Base-by-base conservation (phyloP, 2,329 filamentous ascomycete species). In the Ophiobolus disseminans region DNA sequence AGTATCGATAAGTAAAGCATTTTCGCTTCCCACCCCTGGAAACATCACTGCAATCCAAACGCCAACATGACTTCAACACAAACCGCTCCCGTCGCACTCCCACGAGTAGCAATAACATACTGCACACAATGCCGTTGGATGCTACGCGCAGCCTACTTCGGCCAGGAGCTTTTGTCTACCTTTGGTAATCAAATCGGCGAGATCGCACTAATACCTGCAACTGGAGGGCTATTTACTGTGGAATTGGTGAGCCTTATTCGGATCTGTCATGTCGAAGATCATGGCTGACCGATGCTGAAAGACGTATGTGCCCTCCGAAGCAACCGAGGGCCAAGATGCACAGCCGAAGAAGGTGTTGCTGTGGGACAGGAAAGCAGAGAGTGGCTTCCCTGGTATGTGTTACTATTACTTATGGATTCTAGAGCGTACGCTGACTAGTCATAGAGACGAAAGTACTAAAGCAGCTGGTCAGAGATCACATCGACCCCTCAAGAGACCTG, bases 111-210 rank as follows among this genome's bases (percentile, higher is more conserved):
- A n/a, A 96, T 97, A 66, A 85, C 88, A 60, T 97, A 90, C 76
- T 97, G 92, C 77, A 96, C 90, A 0, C 91, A 96, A 76, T 97
- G 91, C 75, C 89, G 90, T 76, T 96, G 91, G 91, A 90, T 94
- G 83, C 77, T 95, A 9, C 79, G 91, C 51, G 90, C 91, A 26
- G 89, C 90, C 60, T 96, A 94, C 74, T 97, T 89, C 73, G 93
- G 88, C 39, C 94, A 97, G 80, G 94, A 97, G 74, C 86, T 99
- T 35, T 85, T 99, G 28, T 96, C 91, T 1, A 99, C 93, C 0
- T 99, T 99, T 76, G 84, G 85, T 45, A 90, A 86, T 1, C 80
- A 85, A 35, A 82, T 97, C 2, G 92, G 91, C 53, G 93, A 97
- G 73, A 87, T 97, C 8, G 86, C 93, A 13, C 82, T 99, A 6